phyloP scores from a whole-genome alignment of 208 protist genomes.

The Crithidia mellificae region DNA sequence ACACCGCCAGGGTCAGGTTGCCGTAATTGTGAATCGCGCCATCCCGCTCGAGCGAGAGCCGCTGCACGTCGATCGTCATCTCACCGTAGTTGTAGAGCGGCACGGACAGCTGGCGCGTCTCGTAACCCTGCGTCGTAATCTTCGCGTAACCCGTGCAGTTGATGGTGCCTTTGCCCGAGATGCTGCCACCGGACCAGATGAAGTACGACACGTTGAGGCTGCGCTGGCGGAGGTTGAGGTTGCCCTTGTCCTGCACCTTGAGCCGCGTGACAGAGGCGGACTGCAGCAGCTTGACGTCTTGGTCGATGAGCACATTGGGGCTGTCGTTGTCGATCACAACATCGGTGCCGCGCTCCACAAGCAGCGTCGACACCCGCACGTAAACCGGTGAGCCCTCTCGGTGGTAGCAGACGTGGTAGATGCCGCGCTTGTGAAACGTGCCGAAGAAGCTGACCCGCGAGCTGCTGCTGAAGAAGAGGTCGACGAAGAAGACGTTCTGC shows the following conservation, averaged over 20 bases:
- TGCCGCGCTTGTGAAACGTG: slow-evolving; percentile 61
- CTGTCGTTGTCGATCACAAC: slow-evolving; percentile 54
- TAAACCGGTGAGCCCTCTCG: slow-evolving; percentile 59
- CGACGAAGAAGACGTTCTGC: slow-evolving; percentile 62
- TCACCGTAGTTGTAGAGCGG: slow-evolving; percentile 77
- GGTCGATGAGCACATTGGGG: slow-evolving; percentile 60
- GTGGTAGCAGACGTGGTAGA: slow-evolving; percentile 82
- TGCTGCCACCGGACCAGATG: slow-evolving; percentile 74
- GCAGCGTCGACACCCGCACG: slow-evolving; percentile 62
- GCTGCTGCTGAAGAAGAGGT: slow-evolving; percentile 69
- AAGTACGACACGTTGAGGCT: slow-evolving; percentile 80
- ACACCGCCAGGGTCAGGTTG: slow-evolving; percentile 67
- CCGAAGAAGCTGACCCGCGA: slow-evolving; percentile 70
- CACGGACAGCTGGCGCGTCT: slow-evolving; percentile 60
- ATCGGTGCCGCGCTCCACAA: slow-evolving; percentile 65
- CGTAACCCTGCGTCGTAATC: slow-evolving; percentile 68
- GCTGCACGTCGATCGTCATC: slow-evolving; percentile 81
- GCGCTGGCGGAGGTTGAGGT: slow-evolving; percentile 57
- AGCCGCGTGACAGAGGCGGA: slow-evolving; percentile 55
- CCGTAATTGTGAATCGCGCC: slow-evolving; percentile 81
- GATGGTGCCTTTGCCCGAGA: slow-evolving; percentile 71
- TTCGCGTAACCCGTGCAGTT: slow-evolving; percentile 59
- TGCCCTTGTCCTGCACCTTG: slow-evolving; percentile 65
- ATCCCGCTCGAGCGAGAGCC: slow-evolving; percentile 54
- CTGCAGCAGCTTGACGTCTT: slow-evolving; percentile 52